Percentiles rank a stretch among this genome's conserved stretches.
These are phyloP conservation scores for Globisporangium canariense DNA, from an alignment of 352 stramenopile genomes.

Conservation along the genomic window DNA sequence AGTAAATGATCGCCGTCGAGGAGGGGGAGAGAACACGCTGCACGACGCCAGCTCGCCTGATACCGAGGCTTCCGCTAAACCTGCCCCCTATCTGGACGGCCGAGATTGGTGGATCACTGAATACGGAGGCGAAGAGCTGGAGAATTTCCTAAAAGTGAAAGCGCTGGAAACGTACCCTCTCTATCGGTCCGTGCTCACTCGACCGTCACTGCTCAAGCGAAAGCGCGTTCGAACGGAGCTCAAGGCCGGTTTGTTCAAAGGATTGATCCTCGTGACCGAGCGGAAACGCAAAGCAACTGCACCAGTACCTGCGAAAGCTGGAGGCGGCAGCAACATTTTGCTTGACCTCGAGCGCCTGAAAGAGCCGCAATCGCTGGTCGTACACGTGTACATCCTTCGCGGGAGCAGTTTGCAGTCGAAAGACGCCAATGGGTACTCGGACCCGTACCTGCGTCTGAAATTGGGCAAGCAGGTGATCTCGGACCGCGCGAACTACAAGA, in stretches of 20 bases:
- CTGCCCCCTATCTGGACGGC: constrained; percentile 44
- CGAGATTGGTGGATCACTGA: constrained; percentile 78
- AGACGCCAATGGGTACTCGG: constrained; percentile 72
- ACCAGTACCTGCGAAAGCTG: neutral
- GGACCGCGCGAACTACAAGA: constrained; percentile 58
- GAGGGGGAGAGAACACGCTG: neutral
- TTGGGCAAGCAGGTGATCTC: constrained; percentile 70
- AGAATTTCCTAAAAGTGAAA: constrained; percentile 62
- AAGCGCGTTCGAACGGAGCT: constrained; percentile 55
- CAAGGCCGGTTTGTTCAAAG: constrained; percentile 78
- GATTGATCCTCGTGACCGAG: constrained; percentile 60
- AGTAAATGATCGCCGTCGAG: neutral
- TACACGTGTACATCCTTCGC: constrained; percentile 75
- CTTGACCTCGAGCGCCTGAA: constrained; percentile 49
- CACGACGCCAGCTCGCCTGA: constrained; percentile 14
- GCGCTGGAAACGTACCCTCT: constrained; percentile 79
- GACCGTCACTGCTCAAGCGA: constrained; percentile 50
- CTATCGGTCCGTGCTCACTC: constrained; percentile 52
- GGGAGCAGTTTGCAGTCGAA: constrained; percentile 75
- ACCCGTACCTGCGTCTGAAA: constrained; percentile 76
- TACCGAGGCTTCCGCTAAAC: constrained; percentile 14
- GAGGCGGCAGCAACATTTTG: constrained; percentile 13
- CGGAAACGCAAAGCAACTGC: constrained; percentile 12
- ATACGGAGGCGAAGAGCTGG: constrained; percentile 69
- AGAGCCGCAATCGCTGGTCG: constrained; percentile 51